phyloP scores from a whole-genome alignment of 257 asterid genomes.

The Solanum chmielewskii region DNA sequence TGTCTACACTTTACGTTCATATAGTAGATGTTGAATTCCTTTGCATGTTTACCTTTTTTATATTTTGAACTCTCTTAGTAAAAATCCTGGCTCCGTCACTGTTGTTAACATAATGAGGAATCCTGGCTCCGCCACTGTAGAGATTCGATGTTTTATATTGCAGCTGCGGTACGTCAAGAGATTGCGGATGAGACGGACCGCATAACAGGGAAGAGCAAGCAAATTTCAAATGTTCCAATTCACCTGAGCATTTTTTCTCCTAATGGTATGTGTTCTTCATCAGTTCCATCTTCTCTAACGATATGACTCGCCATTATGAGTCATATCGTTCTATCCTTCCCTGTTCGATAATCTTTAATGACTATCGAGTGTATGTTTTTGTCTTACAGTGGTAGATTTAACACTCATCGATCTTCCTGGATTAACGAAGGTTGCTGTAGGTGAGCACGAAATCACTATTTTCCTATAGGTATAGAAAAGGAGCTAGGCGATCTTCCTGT shows the following conservation, averaged over 20 bases:
- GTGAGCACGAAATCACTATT: slow-evolving; percentile 37
- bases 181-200: slow-evolving; percentile 95
- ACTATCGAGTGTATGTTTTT: slow-evolving; percentile 2
- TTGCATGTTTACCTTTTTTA: neutral
- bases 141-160: slow-evolving; percentile 7
- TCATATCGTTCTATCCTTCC: neutral
- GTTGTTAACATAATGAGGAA: neutral
- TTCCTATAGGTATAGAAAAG: slow-evolving; percentile 1
- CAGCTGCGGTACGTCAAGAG: slow-evolving; percentile 91
- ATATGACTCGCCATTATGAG: neutral
- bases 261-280: slow-evolving; percentile 42
- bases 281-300: neutral
- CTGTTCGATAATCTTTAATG: neutral
- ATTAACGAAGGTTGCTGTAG: slow-evolving; percentile 93
- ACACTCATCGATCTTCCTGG: slow-evolving; percentile 99
- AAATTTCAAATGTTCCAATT: slow-evolving; percentile 87
- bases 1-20: too few relatives aligned
- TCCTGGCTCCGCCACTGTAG: too few relatives aligned
- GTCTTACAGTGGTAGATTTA: slow-evolving; percentile 72
- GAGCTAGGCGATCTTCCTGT: neutral
- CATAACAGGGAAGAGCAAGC: slow-evolving; percentile 78
- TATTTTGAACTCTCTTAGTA: neutral
- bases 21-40: neutral
- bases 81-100: neutral
- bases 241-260: slow-evolving; percentile 96